These are phyloP conservation scores for Didymella pomorum DNA, from an alignment of 2,329 filamentous ascomycete genomes.

Conservation along the genomic window DNA sequence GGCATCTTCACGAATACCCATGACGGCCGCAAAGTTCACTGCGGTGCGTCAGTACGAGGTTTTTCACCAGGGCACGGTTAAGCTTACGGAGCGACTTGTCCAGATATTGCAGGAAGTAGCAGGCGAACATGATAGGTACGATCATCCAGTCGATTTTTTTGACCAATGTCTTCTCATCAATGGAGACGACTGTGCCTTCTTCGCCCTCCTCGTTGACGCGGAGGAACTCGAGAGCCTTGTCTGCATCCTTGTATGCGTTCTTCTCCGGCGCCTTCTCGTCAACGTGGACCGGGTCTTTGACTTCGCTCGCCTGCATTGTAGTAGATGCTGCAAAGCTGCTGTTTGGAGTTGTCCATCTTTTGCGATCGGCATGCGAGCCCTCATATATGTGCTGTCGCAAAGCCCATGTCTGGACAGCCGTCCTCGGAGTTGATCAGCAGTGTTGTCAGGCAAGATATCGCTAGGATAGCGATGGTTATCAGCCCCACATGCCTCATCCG, in stretches of 20 bases:
- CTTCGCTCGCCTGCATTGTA: conserved; percentile 6
- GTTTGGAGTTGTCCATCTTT: not conserved
- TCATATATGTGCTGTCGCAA: not conserved
- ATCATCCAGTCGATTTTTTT: conserved; percentile 54
- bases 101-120: conserved; percentile 52
- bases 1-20: conserved; percentile 52
- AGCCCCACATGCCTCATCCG: conserved; percentile 11
- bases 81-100: conserved; percentile 54
- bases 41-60: not conserved
- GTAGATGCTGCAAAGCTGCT: not conserved
- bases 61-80: not conserved
- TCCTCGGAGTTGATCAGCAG: not conserved
- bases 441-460: conserved; percentile 7
- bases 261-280: conserved; percentile 10
- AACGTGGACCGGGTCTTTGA: not conserved
- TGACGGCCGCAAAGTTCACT: conserved; percentile 54
- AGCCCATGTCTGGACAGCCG: not conserved
- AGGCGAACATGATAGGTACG: conserved; percentile 51
- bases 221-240: conserved; percentile 37
- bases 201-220: conserved; percentile 22
- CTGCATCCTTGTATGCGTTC: conserved; percentile 24
- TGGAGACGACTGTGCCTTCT: conserved; percentile 12
- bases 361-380: not conserved
- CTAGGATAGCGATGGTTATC: conserved; percentile 12
- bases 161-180: conserved; percentile 28